A percentile compares a stretch with the other conserved stretches of the same genome.
phyloP scores from a whole-genome alignment of 768 basidiomycete genomes.

The Hypsizygus marmoreus region DNA sequence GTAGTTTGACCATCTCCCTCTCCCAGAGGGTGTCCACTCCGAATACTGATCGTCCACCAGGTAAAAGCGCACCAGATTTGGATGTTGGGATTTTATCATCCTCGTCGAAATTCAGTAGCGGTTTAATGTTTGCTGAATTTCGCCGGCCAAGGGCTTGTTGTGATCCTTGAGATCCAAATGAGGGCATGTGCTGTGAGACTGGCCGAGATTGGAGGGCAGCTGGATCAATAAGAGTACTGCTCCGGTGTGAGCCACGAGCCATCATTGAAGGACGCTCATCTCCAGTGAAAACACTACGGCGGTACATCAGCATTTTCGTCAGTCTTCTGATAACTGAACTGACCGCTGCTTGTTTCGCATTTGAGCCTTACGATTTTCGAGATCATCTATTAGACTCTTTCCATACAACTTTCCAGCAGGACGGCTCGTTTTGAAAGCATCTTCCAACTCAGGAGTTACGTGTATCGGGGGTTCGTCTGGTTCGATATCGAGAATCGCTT shows the following conservation, averaged over 20 bases:
- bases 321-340: slow-evolving; percentile 19
- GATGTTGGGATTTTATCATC: slow-evolving; percentile 37
- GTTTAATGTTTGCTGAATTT: slow-evolving; percentile 56
- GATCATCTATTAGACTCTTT: slow-evolving; percentile 86
- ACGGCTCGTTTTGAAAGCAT: slow-evolving; percentile 41
- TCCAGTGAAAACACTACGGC: slow-evolving; percentile 77
- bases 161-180: slow-evolving; percentile 41
- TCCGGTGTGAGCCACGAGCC: slow-evolving; percentile 61
- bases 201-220: slow-evolving; percentile 55
- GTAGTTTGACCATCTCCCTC: slow-evolving; percentile 79
- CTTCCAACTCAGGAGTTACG: slow-evolving; percentile 24
- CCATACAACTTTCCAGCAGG: slow-evolving; percentile 85
- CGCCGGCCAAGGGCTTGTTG: slow-evolving; percentile 42
- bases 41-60: slow-evolving; percentile 77
- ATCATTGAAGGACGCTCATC: slow-evolving; percentile 94
- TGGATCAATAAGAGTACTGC: slow-evolving; percentile 77
- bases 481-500: slow-evolving; percentile 53
- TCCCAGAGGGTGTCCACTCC: slow-evolving; percentile 95
- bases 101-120: slow-evolving; percentile 68
- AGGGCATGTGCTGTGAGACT: slow-evolving; percentile 42
- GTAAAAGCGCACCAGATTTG: slow-evolving; percentile 27
- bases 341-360: slow-evolving; percentile 87
- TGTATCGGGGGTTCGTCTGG: slow-evolving; percentile 34
- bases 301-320: slow-evolving; percentile 3
- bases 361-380: slow-evolving; percentile 79